These are phyloP conservation scores for Cordyceps pruinosa DNA, from an alignment of 2,329 filamentous ascomycete genomes.

Conservation along the genomic window DNA sequence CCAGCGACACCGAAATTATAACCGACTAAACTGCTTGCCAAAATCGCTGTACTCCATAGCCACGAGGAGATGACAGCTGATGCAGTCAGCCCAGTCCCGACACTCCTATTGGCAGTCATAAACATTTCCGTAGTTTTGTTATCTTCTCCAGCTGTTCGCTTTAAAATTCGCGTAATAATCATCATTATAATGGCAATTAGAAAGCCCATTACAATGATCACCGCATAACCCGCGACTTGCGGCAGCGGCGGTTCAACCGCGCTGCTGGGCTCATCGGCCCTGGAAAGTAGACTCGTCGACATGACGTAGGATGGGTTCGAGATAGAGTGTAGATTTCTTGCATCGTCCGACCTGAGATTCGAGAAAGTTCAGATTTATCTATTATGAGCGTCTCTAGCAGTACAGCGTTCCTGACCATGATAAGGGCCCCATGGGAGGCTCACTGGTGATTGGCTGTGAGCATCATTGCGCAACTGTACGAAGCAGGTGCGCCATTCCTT, in stretches of 20 bases:
- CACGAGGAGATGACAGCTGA: constrained; percentile 49
- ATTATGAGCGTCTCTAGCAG: not conserved
- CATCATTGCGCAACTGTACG: not conserved
- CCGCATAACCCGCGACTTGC: constrained; percentile 25
- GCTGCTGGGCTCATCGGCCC: not conserved
- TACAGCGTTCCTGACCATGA: no score
- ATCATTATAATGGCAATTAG: constrained; percentile 37
- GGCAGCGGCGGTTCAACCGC: constrained; percentile 19
- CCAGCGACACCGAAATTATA: constrained; percentile 49
- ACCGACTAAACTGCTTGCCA: constrained; percentile 43
- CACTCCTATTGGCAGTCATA: constrained; percentile 45
- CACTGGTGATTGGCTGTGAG: not conserved
- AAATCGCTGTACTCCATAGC: constrained; percentile 47
- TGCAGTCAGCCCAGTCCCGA: constrained; percentile 44
- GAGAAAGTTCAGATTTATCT: not conserved
- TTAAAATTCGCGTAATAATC: constrained; percentile 38
- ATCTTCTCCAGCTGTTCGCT: constrained; percentile 42
- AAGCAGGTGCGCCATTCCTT: not conserved
- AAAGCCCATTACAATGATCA: constrained; percentile 29
- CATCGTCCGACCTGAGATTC: not conserved
- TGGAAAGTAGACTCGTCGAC: not conserved
- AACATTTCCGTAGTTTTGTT: constrained; percentile 50
- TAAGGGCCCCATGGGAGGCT: no score
- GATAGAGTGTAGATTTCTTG: no score
- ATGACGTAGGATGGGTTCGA: not conserved